Base-by-base conservation (phyloP, 345 rosid genomes). In the Arabidopsis arenosa region DNA sequence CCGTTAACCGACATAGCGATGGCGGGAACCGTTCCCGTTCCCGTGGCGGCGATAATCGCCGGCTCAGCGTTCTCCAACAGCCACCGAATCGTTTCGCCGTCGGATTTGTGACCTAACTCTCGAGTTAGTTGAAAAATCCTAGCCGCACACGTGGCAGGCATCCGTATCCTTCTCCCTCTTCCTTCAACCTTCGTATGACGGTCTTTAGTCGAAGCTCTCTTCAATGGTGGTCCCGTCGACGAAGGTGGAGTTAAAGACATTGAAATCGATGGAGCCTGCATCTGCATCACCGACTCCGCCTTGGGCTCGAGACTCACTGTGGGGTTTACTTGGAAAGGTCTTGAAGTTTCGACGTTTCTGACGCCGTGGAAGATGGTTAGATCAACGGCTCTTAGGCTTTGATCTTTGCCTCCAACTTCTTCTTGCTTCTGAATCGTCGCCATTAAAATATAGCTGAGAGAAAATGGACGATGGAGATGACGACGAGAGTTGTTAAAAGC, bases 151-250 rank as follows among this genome's bases (percentile, higher is more conserved):
- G 96, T 83, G 76, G 97, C 93, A 0, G 98, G 98, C 91, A 93
- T 93, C 73, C 98, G 90, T 83, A 93, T 89, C 88, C 98, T 88
- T 84, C 97, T 77, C 8, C 97, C 97, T 28, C 98, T 83, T 7
- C 97, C 98, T 77, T 91, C 97, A 4, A 93, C 98, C 69, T 93
- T 93, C 15, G 98, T 90, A 78, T 93, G 98, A 2, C 98, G 88
- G 78, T 90, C 98, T 75, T 92, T 91, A 40, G 95, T 87, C 8
- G 93, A 87, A 13, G 90, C 75, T 60, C 94, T 82, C 75, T 83
- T 90, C 43, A 81, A 80, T 53, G 85, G 85, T 8, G 80, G 81
- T 68, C 47, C 53, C n/a, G 35, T 37, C 49, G 81, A 35, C 47
- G 81, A 59, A 6, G 81, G 66, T 21, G 87, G 81, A 76, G 80